Percentiles rank a stretch among this genome's conserved stretches.
Conservation (phyloP, 225 moss, liverwort and hornwort species). For the Rhytidiadelphus loreus region DNA sequence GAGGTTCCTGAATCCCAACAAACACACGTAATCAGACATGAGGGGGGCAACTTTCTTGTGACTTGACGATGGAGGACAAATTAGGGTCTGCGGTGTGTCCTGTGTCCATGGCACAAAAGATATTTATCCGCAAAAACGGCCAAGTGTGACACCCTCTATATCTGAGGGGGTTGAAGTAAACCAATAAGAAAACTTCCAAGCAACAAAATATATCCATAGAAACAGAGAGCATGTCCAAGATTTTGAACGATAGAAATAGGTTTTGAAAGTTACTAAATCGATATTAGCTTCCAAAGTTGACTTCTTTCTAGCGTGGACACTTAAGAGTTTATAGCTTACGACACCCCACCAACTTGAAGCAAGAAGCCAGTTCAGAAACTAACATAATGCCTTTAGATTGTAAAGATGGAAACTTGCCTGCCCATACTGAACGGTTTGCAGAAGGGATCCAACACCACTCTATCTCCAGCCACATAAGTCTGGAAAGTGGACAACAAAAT, state of each 20-base stretch:
- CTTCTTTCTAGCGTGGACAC: neutral
- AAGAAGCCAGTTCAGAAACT: neutral
- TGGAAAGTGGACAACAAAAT: slow-evolving; percentile 9
- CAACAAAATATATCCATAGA: neutral
- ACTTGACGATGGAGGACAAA: neutral
- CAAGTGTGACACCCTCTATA: neutral
- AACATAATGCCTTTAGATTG: neutral
- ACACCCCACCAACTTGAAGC: neutral
- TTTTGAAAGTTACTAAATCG: neutral
- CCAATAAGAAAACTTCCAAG: neutral
- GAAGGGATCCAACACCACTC: slow-evolving; percentile 95
- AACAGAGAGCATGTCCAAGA: neutral
- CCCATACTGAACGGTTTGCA: slow-evolving; percentile 99
- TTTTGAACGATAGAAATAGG: neutral
- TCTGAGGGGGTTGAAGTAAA: neutral
- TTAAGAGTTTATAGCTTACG: neutral
- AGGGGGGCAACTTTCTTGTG: neutral
- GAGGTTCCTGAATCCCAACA: slow-evolving; percentile 59
- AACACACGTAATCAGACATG: neutral
- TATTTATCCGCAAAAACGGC: neutral
- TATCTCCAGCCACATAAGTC: slow-evolving; percentile 95
- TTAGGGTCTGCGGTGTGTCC: neutral
- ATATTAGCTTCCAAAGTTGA: neutral
- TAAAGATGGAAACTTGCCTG: slow-evolving; percentile 35
- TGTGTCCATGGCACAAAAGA: neutral